These are phyloP conservation scores for Colletotrichum limetticola DNA, from an alignment of 2,329 filamentous ascomycete genomes.

Conservation along the genomic window DNA sequence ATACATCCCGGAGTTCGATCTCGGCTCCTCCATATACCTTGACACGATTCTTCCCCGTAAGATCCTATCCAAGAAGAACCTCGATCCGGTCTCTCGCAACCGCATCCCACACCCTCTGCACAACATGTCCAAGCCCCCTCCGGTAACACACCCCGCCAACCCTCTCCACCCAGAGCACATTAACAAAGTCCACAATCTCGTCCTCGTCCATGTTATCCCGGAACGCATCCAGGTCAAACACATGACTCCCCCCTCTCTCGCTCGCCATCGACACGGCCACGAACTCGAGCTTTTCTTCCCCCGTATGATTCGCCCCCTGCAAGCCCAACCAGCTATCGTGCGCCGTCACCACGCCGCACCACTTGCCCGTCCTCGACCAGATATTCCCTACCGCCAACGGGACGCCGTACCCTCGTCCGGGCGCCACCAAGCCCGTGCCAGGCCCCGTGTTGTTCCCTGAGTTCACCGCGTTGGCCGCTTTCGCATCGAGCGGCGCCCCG, in stretches of 20 bases:
- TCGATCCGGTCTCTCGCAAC: conserved; percentile 52
- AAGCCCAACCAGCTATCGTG: conserved; percentile 58
- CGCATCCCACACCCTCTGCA: conserved; percentile 53
- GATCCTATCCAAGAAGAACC: conserved; percentile 55
- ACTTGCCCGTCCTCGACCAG: conserved; percentile 47
- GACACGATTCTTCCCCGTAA: not conserved
- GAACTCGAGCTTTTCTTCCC: conserved; percentile 53
- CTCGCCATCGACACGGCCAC: conserved; percentile 53
- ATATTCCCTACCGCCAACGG: conserved; percentile 57
- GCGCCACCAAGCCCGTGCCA: conserved; percentile 4
- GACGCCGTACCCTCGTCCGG: conserved; percentile 23
- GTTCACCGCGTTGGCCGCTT: conserved; percentile 33
- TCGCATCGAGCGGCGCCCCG: conserved; percentile 45
- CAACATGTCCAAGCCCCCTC: conserved; percentile 54
- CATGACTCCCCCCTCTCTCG: conserved; percentile 45
- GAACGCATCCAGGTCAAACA: conserved; percentile 48
- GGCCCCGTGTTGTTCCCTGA: conserved; percentile 37
- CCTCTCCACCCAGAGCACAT: conserved; percentile 58
- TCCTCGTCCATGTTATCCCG: conserved; percentile 54
- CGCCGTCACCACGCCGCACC: conserved; percentile 55
- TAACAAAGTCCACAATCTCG: conserved; percentile 56
- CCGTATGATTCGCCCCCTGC: conserved; percentile 58
- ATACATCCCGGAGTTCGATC: not conserved
- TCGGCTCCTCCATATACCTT: too few relatives aligned
- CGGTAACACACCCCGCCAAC: conserved; percentile 55